Conservation (phyloP, 225 moss, liverwort and hornwort genomes). For the Neckera pumila region DNA sequence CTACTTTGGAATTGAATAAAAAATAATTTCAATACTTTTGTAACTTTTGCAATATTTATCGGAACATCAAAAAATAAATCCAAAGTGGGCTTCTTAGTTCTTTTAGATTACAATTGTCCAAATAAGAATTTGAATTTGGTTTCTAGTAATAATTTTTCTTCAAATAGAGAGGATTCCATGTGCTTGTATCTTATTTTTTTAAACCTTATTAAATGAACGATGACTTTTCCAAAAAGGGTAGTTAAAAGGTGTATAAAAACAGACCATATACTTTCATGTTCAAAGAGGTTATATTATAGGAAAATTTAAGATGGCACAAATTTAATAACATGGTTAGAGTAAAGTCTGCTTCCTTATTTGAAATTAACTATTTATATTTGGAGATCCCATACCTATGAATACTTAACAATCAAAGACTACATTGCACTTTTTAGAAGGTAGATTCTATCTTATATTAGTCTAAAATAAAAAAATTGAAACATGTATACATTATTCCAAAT, state of each 20-base stretch:
- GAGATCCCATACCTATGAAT: too few species aligned
- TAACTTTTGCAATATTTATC: not conserved
- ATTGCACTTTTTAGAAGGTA: fast-evolving
- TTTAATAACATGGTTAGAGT: fast-evolving
- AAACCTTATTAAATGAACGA: too few species aligned
- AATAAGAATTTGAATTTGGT: not conserved
- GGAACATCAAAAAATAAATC: fast-evolving
- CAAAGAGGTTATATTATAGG: fast-evolving
- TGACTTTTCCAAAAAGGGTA: not conserved
- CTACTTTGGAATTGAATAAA: too few species aligned
- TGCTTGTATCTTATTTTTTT: not conserved
- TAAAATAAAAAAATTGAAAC: too few species aligned
- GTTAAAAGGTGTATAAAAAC: not conserved
- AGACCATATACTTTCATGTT: fast-evolving
- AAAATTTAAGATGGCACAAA: not conserved
- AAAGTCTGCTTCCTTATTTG: fast-evolving
- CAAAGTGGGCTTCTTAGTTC: not conserved
- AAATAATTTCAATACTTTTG: too few species aligned
- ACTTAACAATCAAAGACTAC: not conserved
- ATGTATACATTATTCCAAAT: not conserved
- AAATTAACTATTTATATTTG: not conserved
- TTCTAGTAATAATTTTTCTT: fast-evolving
- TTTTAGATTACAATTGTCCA: not conserved
- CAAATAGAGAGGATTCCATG: too few species aligned
- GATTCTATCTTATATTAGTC: not conserved